phyloP scores from a whole-genome alignment of 163 green algal genomes.

The Volvox carteri region DNA sequence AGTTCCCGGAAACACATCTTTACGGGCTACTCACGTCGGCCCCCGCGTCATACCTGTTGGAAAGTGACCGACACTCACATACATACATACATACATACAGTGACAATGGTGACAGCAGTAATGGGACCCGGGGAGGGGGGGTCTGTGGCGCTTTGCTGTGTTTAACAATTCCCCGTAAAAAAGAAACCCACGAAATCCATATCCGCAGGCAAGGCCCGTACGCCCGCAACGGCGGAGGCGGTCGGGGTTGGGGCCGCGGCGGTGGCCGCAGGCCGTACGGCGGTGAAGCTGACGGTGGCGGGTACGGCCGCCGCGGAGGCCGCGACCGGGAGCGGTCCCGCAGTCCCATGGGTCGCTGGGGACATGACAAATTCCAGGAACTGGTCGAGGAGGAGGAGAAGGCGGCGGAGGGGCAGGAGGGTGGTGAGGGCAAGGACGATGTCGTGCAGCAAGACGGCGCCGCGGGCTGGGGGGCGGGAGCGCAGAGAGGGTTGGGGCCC shows the following conservation, averaged over 20 bases:
- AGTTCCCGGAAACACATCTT: no score
- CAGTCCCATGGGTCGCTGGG: slow-evolving; percentile 35
- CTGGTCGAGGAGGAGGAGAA: neutral
- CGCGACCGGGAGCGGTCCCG: slow-evolving; percentile 31
- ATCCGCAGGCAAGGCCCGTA: no score
- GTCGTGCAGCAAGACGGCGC: neutral
- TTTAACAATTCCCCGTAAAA: no score
- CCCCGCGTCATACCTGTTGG: no score
- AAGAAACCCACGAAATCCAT: no score
- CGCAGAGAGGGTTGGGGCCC: neutral
- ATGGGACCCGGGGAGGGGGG: no score
- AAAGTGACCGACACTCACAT: no score
- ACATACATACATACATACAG: no score
- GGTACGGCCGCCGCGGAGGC: neutral
- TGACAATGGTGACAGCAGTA: no score
- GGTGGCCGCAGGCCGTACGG: slow-evolving; percentile 11
- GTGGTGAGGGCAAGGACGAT: neutral
- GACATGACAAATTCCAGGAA: slow-evolving; percentile 41
- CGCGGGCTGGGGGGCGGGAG: neutral
- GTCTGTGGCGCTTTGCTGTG: no score
- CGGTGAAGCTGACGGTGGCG: neutral
- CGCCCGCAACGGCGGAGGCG: no score
- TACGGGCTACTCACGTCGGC: no score
- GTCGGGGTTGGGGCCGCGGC: slow-evolving; percentile 12
- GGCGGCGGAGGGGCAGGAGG: neutral